Base-by-base conservation (phyloP, 148 eudicot species). In the Camellia sinensis region DNA sequence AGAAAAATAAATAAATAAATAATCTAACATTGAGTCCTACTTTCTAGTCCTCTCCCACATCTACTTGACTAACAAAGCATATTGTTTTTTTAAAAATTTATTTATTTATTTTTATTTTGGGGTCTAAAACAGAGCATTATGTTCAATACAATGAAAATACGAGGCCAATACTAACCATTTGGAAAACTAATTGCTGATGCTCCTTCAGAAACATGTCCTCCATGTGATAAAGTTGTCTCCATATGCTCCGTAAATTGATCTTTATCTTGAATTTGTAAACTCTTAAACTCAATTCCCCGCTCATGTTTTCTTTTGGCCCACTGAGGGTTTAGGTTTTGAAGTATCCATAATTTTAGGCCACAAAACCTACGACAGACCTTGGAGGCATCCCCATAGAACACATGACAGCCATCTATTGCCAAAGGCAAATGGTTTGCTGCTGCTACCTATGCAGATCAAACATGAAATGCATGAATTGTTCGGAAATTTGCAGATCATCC, bases 281-380 rank as follows among this genome's bases (percentile, higher is more conserved):
- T 78, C n/a, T 71, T 81, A 17, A 70, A 54, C 59, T 78, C 77
- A 74, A 52, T 63, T 44, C 44, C 82, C 59, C 4, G 73, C 74
- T 80, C 87, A 81, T 14, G 17, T 81, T 68, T 84, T 78, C 78
- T 77, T 69, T 19, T 45, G 68, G 56, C 56, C 43, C 53, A 44
- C 75, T 19, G 62, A 65, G 74, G 52, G 44, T 74, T 75, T n/a
- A 84, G 68, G 70, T 73, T 81, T 37, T 61, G 68, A 12, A 19
- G 61, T 63, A 78, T 62, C 82, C 67, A 78, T 68, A 69, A 56
- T 40, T 84, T 78, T 19, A 84, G 64, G n/a, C 79, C 67, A 44
- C 50, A 53, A 71, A 84, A 81, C 22, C 52, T 74, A 15, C 45
- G 76, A 53, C 69, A 84, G 44, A 75, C 62, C 63, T 78, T 69